Base-by-base conservation (phyloP, 1,284 basidiomycete species). In the Heterobasidion occidentale region DNA sequence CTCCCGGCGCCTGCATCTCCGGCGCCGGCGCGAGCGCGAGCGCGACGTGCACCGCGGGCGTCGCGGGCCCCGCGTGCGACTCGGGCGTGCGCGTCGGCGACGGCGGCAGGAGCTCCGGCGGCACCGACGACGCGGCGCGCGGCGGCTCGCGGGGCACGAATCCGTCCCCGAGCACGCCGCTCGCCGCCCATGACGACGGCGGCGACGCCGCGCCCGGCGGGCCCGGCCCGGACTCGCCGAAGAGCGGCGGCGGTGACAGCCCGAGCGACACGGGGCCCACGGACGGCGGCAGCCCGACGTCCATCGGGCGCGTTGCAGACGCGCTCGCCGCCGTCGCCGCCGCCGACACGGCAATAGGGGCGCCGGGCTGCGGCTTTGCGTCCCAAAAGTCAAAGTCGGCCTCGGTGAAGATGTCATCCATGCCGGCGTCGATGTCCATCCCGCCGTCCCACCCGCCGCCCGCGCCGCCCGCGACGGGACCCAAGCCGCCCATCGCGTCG, bases 361-460 rank as follows among this genome's bases (percentile, higher is more conserved):
- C 59, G 17, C 59, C 53, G 42, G 60, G 56, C 20, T 76, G 63
- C 1, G 79, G 80, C 47, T 73, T 73, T 19, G 57, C 64, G 2
- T 63, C 65, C 63, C 89, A 90, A 67, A 88, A 90, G 64, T 77
- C 84, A 65, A 90, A 90, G 66, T 90, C 88, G 56, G 88, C 88
- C 54, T 90, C 88, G 0, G 88, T 90, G 63, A 90, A 85, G 11
- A 68, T 65, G 44, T 83, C 82, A 47, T 86, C 84, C 55, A 83
- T 78, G 53, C 80, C 80, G 4, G 55, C 51, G 46, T 61, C 60
- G 12, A 62, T 57, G 48, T 62, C 60, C 56, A 62, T 62, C 33
- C 42, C 56, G 67, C 78, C 77, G 52, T 70, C 65, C 20, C 68
- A 66, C 49, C 60, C 67, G 51, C 63, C 66, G 54, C 61, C 67